A percentile compares a stretch with the other conserved stretches of the same genome.
Evolutionary conservation across 805 yeast genomes (phyloP).

Genomic region (Debaryomyces tyrocola): DNA sequence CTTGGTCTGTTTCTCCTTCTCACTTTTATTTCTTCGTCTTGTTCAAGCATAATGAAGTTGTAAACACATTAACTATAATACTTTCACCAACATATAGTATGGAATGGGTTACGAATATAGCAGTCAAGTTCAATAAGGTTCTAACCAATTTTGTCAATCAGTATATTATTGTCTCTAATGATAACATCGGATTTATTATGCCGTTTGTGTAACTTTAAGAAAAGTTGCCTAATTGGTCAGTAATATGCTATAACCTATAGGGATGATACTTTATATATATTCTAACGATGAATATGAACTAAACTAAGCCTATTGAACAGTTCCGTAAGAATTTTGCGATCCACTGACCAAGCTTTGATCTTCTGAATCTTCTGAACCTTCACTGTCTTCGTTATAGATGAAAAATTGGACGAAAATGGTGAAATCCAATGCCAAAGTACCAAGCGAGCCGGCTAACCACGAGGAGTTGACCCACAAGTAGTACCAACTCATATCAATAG

Average conservation of each 20-base stretch:
- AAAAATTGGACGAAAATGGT: constrained; percentile 85
- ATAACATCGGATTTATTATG: not conserved
- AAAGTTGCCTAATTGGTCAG: not conserved
- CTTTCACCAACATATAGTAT: no score
- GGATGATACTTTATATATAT: not conserved
- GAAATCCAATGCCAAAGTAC: constrained; percentile 82
- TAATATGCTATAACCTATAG: not conserved
- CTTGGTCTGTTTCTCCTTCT: constrained; percentile 31
- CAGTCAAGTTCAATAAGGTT: no score
- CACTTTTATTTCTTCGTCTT: no score
- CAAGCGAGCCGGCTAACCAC: constrained; percentile 91
- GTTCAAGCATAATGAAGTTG: no score
- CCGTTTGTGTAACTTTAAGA: not conserved
- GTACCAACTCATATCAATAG: constrained; percentile 66
- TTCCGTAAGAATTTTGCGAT: constrained; percentile 2
- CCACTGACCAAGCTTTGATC: constrained; percentile 2
- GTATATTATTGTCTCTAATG: no score
- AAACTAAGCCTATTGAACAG: constrained; percentile 1
- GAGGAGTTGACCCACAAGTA: constrained; percentile 81
- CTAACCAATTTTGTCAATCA: no score
- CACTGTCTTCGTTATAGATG: constrained; percentile 52
- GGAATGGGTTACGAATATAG: no score
- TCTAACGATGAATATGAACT: not conserved
- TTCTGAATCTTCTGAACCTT: not conserved
- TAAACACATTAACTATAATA: no score